These are phyloP conservation scores for Auriscalpium orientale DNA, from an alignment of 768 basidiomycete genomes.

Conservation along the genomic window DNA sequence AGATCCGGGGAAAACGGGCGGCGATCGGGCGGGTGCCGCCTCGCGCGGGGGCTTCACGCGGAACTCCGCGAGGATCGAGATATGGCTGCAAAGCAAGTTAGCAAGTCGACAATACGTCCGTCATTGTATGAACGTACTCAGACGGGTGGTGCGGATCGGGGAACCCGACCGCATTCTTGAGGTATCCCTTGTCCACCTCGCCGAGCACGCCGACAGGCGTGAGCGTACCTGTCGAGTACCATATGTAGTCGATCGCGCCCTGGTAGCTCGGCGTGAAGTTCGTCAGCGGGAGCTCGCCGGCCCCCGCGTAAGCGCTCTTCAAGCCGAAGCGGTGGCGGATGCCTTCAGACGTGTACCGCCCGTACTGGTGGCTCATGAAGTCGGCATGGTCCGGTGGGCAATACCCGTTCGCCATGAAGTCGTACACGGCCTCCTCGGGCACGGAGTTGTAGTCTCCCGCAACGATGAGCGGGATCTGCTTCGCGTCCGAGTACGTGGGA, in stretches of 20 bases:
- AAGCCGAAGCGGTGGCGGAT: constrained; percentile 71
- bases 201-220: constrained; percentile 79
- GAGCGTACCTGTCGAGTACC: constrained; percentile 73
- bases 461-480: constrained; percentile 84
- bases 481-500: constrained; percentile 73
- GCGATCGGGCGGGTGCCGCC: constrained; percentile 25
- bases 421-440: constrained; percentile 83
- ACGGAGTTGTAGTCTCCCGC: constrained; percentile 96
- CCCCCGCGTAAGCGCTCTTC: constrained; percentile 73
- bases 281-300: constrained; percentile 65
- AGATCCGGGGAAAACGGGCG: constrained; percentile 32
- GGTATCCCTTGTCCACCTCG: constrained; percentile 76
- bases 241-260: constrained; percentile 89
- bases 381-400: constrained; percentile 75
- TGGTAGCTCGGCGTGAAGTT: constrained; percentile 87
- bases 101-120: constrained; percentile 13
- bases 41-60: constrained; percentile 70
- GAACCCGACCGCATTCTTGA: constrained; percentile 91
- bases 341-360: constrained; percentile 87
- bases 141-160: constrained; percentile 96
- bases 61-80: constrained; percentile 68
- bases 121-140: constrained; percentile 56
- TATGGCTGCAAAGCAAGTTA: constrained; percentile 42
- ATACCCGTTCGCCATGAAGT: constrained; percentile 72
- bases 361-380: constrained; percentile 88